Conservation (phyloP, 208 protist species). For the Trypanosoma scelopori region DNA sequence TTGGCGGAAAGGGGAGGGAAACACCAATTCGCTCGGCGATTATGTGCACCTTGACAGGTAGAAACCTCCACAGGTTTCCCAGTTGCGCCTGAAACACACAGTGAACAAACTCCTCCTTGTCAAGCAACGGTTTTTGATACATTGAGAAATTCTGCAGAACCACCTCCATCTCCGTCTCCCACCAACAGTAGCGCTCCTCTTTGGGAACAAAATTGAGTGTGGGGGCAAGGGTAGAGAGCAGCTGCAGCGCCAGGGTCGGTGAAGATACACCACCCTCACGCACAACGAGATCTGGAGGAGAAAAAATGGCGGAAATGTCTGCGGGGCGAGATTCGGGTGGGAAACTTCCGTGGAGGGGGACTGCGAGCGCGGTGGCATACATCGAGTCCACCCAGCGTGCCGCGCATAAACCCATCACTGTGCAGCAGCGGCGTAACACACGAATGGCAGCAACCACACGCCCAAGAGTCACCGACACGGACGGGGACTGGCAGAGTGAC, state of each 20-base stretch:
- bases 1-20: slow-evolving; percentile 6
- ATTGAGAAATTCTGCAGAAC: slow-evolving; percentile 44
- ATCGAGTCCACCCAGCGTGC: slow-evolving; percentile 47
- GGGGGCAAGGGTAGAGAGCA: slow-evolving; percentile 3
- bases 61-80: slow-evolving; percentile 38
- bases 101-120: slow-evolving; percentile 40
- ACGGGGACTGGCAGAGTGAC: neutral
- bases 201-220: neutral
- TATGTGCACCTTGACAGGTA: slow-evolving; percentile 1
- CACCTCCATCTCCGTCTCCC: slow-evolving; percentile 43
- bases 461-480: slow-evolving; percentile 22
- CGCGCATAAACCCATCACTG: slow-evolving; percentile 11
- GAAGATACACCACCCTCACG: slow-evolving; percentile 13
- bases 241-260: slow-evolving; percentile 17
- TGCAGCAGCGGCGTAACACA: slow-evolving; percentile 18
- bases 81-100: slow-evolving; percentile 51
- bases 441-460: slow-evolving; percentile 21
- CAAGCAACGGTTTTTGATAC: slow-evolving; percentile 29
- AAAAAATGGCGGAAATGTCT: slow-evolving; percentile 27
- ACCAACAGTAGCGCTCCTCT: slow-evolving; percentile 32
- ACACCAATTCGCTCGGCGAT: slow-evolving; percentile 13
- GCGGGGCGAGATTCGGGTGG: slow-evolving; percentile 24
- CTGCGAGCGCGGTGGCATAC: slow-evolving; percentile 37
- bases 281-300: slow-evolving; percentile 15
- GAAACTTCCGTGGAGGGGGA: slow-evolving; percentile 28